Evolutionary conservation across 2,329 filamentous ascomycete genomes (phyloP).

Genomic region (Fusarium sp.): DNA sequence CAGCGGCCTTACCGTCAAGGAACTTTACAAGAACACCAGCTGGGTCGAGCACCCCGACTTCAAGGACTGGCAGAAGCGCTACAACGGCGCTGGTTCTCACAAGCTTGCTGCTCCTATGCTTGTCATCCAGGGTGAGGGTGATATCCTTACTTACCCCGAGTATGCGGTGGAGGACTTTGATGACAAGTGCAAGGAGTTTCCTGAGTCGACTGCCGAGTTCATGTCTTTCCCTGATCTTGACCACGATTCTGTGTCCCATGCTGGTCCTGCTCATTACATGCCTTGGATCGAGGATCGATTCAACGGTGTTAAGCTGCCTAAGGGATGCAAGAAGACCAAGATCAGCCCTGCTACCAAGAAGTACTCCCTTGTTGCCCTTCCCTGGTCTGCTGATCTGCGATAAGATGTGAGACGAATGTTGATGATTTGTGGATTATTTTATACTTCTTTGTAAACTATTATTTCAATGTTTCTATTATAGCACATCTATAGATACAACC

Average conservation of each 20-base stretch:
- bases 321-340: conserved; percentile 3
- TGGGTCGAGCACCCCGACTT: conserved; percentile 15
- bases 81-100: conserved; percentile 11
- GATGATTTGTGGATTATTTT: background rate
- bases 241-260: background rate
- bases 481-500: background rate
- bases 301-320: background rate
- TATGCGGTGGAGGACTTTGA: conserved; percentile 9
- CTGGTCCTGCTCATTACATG: background rate
- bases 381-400: background rate
- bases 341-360: background rate
- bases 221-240: background rate
- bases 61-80: conserved; percentile 22
- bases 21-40: conserved; percentile 22
- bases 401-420: background rate
- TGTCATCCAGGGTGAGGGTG: conserved; percentile 7
- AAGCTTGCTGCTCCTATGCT: conserved; percentile 23
- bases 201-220: conserved; percentile 1
- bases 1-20: background rate
- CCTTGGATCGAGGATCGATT: conserved; percentile 11
- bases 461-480: background rate
- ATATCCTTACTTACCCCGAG: conserved; percentile 12
- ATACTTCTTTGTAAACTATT: background rate
- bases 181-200: conserved; percentile 4
- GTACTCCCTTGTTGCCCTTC: background rate